Base-by-base conservation (phyloP, 2,329 filamentous ascomycete species). In the Phaeosphaeria sp. region DNA sequence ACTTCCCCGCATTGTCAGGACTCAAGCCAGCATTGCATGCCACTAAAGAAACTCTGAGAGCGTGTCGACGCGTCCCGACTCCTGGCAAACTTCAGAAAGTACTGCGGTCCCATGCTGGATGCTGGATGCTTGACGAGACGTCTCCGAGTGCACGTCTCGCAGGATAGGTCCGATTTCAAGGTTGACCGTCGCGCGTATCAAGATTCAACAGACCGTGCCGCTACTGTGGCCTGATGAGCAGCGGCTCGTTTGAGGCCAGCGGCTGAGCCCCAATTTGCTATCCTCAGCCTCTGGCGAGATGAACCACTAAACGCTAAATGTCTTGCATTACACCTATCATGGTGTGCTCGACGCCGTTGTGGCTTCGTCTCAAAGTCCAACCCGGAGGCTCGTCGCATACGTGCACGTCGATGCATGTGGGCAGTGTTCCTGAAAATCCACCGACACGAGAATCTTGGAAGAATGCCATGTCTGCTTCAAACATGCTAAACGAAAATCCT, bases 1-100 rank as follows among this genome's bases (percentile, higher is more conserved):
- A 48, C 63, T 66, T 74, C 73, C 73, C 72, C 73, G 71, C 73
- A 75, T 68, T 66, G 43, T n/a, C n/a, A n/a, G n/a, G n/a, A n/a
- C n/a, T 66, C 56, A 55, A 49, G 53, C 30, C 30, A 36, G 30
- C 30, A 36, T 36, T 36, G 30, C 30, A 36, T 60, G 51, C 55
- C 21, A 30, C 45, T 47, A 47, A 49, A 20, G 42, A 44, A 20
- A 21, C 42, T 36, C 30, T 6, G 21, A 44, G 42, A 21, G 42
- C n/a, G 18, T 21, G 18, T 44, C n/a, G 21, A 44, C 42, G 42
- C 42, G 42, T 44, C 42, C 42, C 15, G 18, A 21, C 30, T 36
- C 30, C 30, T 36, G 6, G 11, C n/a, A n/a, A n/a, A n/a, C n/a
- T n/a, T n/a, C n/a, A n/a, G n/a, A n/a, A n/a, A n/a, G n/a, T n/a